Percentiles rank a stretch among this genome's conserved stretches.
These are phyloP conservation scores for Abeoforma whisleri DNA, from an alignment of 78 protist species.

Conservation along the genomic window DNA sequence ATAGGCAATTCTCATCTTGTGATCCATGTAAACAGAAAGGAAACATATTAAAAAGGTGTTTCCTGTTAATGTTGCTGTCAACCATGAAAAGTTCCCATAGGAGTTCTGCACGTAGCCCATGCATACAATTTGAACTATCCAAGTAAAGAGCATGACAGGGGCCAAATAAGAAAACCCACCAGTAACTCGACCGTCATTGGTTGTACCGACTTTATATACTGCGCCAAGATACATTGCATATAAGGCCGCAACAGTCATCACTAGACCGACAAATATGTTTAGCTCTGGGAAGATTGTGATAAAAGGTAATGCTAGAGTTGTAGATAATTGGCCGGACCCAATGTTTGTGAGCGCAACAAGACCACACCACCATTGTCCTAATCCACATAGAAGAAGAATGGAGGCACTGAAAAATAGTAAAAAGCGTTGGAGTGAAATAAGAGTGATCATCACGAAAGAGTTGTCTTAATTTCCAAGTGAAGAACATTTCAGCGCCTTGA, in stretches of 20 bases:
- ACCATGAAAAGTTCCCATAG: background rate
- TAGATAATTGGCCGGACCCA: background rate
- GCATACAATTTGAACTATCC: background rate
- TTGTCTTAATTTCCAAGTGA: background rate
- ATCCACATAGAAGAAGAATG: background rate
- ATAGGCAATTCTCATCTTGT: background rate
- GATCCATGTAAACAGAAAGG: background rate
- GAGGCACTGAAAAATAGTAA: background rate
- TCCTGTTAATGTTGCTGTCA: background rate
- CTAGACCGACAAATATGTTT: background rate
- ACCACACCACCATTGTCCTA: background rate
- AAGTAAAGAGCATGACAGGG: background rate
- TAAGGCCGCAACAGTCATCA: background rate
- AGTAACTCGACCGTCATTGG: background rate
- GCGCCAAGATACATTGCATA: background rate
- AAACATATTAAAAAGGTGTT: background rate
- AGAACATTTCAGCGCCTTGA: background rate
- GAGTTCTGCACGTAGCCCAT: background rate
- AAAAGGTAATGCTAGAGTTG: background rate
- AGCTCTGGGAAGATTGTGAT: background rate
- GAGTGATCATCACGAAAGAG: background rate
- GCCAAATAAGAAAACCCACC: background rate
- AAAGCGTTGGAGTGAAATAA: background rate
- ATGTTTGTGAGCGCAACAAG: background rate
- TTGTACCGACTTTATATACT: background rate